These are phyloP conservation scores for Collybia mongolica DNA, from an alignment of 768 basidiomycete genomes.

Conservation along the genomic window DNA sequence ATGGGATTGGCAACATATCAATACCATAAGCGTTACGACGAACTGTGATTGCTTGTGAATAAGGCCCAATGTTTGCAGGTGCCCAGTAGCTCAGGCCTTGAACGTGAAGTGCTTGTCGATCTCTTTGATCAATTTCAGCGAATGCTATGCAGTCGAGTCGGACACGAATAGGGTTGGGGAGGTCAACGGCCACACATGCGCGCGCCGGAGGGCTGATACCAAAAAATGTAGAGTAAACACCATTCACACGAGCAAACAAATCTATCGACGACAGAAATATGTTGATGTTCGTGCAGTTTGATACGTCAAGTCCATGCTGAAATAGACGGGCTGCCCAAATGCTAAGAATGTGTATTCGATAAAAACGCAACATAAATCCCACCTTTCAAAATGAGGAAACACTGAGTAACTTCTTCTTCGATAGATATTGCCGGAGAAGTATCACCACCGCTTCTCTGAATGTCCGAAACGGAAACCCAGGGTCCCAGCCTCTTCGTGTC, in stretches of 20 bases:
- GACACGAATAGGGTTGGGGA: slow-evolving; percentile 56
- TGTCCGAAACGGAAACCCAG: slow-evolving; percentile 74
- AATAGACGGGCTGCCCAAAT: slow-evolving; percentile 50
- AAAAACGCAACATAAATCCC: slow-evolving; percentile 9
- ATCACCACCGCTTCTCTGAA: slow-evolving; percentile 31
- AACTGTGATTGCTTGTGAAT: slow-evolving; percentile 90
- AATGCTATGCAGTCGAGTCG: slow-evolving; percentile 84
- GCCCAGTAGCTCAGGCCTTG: slow-evolving; percentile 98
- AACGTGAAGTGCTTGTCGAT: slow-evolving; percentile 84
- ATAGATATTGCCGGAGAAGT: slow-evolving; percentile 36
- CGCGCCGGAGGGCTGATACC: slow-evolving; percentile 91
- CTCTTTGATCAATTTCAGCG: slow-evolving; percentile 30
- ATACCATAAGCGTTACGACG: slow-evolving; percentile 21
- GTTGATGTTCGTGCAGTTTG: slow-evolving; percentile 74
- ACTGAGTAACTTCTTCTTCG: slow-evolving; percentile 69
- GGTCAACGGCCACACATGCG: slow-evolving; percentile 86
- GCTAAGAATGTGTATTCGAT: background rate
- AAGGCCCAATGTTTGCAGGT: slow-evolving; percentile 98
- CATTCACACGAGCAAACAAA: slow-evolving; percentile 75
- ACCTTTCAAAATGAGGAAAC: slow-evolving; percentile 71
- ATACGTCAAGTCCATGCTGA: slow-evolving; percentile 45
- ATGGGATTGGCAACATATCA: background rate
- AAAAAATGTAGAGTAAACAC: slow-evolving; percentile 78
- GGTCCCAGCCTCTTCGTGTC: slow-evolving; percentile 35
- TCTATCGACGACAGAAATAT: slow-evolving; percentile 82